Conservation (phyloP, 208 protist genomes). For the Leishmania guyanensis region DNA sequence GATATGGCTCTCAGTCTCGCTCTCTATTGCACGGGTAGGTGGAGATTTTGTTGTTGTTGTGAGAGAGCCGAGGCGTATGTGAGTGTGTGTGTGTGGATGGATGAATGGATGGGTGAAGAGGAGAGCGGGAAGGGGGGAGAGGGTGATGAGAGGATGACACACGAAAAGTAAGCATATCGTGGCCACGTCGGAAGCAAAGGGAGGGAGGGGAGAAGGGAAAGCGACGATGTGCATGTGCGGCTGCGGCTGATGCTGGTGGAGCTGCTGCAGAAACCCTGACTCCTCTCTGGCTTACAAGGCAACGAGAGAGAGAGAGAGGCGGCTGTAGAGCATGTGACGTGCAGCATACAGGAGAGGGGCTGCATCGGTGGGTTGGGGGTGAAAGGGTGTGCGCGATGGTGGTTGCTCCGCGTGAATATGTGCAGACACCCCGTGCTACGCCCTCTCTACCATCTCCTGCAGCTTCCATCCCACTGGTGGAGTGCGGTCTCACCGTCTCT, state of each 20-base stretch:
- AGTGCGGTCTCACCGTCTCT: background rate
- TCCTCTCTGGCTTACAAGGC: background rate
- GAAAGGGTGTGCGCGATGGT: background rate
- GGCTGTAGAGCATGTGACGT: slow-evolving; percentile 1
- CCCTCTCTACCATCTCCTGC: background rate
- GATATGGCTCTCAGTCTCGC: slow-evolving; percentile 3
- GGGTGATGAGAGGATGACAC: background rate
- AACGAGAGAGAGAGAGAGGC: background rate
- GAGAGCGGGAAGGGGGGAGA: background rate
- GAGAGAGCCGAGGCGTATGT: background rate
- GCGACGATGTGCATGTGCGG: background rate
- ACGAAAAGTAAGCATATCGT: background rate
- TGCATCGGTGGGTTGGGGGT: background rate
- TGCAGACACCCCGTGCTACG: background rate
- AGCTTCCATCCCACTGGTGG: background rate
- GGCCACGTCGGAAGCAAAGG: background rate
- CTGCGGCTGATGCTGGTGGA: background rate
- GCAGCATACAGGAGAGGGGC: background rate
- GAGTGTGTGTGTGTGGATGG: background rate
- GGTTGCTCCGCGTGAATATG: background rate
- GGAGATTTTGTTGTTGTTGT: background rate
- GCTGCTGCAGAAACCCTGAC: background rate
- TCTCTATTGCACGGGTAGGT: background rate
- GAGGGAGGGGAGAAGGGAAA: background rate
- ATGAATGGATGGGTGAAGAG: background rate